Evolutionary conservation across 139 green algal genomes (phyloP), one percentile per base, ranked within the genome.

Genomic region (Gonium pectorale): DNA sequence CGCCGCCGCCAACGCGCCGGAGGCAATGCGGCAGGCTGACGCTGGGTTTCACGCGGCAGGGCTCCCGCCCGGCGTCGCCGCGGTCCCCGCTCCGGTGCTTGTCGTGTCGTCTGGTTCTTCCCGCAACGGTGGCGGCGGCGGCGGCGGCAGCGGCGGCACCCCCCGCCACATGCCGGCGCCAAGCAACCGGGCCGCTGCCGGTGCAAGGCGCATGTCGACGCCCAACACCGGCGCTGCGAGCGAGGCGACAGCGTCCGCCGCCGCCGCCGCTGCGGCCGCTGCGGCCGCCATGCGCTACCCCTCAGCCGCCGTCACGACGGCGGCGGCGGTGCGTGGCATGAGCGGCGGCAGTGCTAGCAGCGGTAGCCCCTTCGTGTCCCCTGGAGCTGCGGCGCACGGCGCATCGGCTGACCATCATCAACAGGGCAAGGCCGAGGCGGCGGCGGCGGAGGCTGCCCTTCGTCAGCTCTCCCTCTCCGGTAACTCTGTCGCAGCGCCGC

Each of bases 101-200:
- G n/a, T n/a, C n/a, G n/a, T n/a, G n/a, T n/a, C n/a, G n/a, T n/a
- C n/a, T n/a, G n/a, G n/a, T n/a, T n/a, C n/a, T n/a, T n/a, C n/a
- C n/a, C n/a, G 62, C 62, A 31, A 24, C 78, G 11, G 17, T 13
- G 19, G 40, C 33, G 3, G 43, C 43, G 22, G 19, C 5, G 24
- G 27, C 67, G 29, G 40, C 41, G 67, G 27, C 9, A 70, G 33
- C n/a, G 31, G n/a, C 63, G 8, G 29, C 4, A 64, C 15, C 15
- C 79, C 64, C 13, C 64, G 79, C 3, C 79, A 85, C 64, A 85
- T 85, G 79, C 79, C 79, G 5, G 49, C 64, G 22, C 79, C 79
- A 19, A 85, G 64, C 22, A 85, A 85, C 64, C 46, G 79, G 4
- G 64, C 35, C 64, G 64, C 31, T 27, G 62, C 46, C 21, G 21